A percentile compares a stretch with the other conserved stretches of the same genome.
phyloP scores from a whole-genome alignment of 768 basidiomycete genomes.

The Clitopilus passeckerianus region DNA sequence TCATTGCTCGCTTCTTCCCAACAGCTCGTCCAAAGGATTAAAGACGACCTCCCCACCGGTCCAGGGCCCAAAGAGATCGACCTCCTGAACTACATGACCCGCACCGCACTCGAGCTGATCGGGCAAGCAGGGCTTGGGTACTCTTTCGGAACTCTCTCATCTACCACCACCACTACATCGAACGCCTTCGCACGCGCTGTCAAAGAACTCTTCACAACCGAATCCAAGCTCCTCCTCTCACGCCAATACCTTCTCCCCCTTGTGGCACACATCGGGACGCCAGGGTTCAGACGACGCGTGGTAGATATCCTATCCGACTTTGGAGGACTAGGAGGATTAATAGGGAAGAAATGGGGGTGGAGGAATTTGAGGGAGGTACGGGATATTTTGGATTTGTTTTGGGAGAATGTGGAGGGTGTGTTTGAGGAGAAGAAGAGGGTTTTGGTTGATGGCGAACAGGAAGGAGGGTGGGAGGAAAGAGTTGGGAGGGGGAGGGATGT shows the following conservation, averaged over 20 bases:
- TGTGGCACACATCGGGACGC: slow-evolving; percentile 2
- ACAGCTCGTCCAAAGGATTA: too few relatives aligned
- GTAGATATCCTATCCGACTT: slow-evolving; percentile 6
- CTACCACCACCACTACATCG: slow-evolving; percentile 18
- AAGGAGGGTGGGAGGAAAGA: not conserved
- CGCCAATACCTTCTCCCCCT: slow-evolving; percentile 4
- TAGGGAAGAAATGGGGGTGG: not conserved
- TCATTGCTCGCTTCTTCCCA: not conserved
- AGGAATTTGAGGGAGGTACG: not conserved
- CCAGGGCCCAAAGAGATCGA: slow-evolving; percentile 25
- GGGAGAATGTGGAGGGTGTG: slow-evolving; percentile 3
- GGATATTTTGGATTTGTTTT: slow-evolving; percentile 4
- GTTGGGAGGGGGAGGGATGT: slow-evolving; percentile 1
- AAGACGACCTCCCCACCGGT: too few relatives aligned
- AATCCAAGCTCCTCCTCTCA: not conserved
- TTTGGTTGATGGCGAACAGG: slow-evolving; percentile 4
- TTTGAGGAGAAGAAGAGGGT: slow-evolving; percentile 4
- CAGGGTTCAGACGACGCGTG: slow-evolving; percentile 4
- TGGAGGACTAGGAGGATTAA: too few relatives aligned
- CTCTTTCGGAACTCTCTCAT: slow-evolving; percentile 34
- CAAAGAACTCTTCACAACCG: slow-evolving; percentile 18
- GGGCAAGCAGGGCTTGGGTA: slow-evolving; percentile 44
- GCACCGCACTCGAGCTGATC: slow-evolving; percentile 43
- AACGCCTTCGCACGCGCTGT: slow-evolving; percentile 27
- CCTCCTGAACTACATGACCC: slow-evolving; percentile 26